These are phyloP conservation scores for Polygonum maritimum DNA, from an alignment of 148 eudicot species.

Conservation along the genomic window DNA sequence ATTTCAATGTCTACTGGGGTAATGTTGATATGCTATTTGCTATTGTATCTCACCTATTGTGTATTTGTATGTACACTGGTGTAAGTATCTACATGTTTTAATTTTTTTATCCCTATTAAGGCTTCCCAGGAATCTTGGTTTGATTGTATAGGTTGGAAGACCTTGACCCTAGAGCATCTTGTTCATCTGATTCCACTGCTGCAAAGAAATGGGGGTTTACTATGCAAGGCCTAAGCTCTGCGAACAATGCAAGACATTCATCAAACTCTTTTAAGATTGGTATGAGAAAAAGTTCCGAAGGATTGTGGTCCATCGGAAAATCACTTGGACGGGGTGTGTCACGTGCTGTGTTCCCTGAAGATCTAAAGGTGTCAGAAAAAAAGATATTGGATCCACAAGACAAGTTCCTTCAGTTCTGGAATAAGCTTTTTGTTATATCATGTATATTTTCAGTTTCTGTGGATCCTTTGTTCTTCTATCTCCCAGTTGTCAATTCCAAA, in stretches of 20 bases:
- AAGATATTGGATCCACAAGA: constrained; percentile 17
- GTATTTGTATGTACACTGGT: neutral
- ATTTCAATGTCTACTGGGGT: neutral
- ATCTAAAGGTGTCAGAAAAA: constrained; percentile 13
- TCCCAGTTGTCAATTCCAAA: constrained; percentile 10
- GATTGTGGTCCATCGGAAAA: constrained; percentile 12
- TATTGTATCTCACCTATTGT: neutral
- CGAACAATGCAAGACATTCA: constrained; percentile 27
- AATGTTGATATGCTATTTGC: neutral
- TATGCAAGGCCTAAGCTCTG: constrained; percentile 41
- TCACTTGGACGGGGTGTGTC: constrained; percentile 14
- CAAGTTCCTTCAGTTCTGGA: constrained; percentile 12
- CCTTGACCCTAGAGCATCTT: constrained; percentile 36
- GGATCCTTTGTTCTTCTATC: constrained; percentile 15
- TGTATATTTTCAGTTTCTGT: constrained; percentile 12
- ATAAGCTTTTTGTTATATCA: constrained; percentile 14
- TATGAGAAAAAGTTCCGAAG: constrained; percentile 21
- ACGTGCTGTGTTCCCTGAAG: constrained; percentile 17
- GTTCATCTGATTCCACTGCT: constrained; percentile 34
- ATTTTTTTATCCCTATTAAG: neutral
- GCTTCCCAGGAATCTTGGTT: neutral
- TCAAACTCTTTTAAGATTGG: constrained; percentile 17
- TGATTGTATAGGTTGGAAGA: constrained; percentile 49
- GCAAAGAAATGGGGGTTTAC: constrained; percentile 39
- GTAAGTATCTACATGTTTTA: neutral